These are phyloP conservation scores for Bruguiera hainesii DNA, from an alignment of 441 rosid species.

Conservation along the genomic window DNA sequence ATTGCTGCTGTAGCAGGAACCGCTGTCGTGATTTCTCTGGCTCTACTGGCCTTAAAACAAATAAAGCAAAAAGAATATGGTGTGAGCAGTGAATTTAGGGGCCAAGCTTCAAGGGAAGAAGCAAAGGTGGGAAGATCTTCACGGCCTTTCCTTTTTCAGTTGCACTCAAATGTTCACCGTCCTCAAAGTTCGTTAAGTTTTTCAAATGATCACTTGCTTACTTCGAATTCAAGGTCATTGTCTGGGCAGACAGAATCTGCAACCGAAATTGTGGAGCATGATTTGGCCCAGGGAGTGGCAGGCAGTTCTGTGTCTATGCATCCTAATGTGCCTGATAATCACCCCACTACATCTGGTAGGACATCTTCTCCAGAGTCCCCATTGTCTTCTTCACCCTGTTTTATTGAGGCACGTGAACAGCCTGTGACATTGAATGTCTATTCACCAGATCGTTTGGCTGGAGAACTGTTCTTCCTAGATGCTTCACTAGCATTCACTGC, in stretches of 20 bases:
- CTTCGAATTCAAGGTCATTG: slow-evolving; percentile 72
- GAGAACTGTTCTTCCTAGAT: slow-evolving; percentile 81
- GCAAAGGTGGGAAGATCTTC: slow-evolving; percentile 56
- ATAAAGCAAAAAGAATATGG: slow-evolving; percentile 60
- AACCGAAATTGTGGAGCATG: slow-evolving; percentile 64
- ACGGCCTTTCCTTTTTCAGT: slow-evolving; percentile 63
- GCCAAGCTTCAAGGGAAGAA: slow-evolving; percentile 44
- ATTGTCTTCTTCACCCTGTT: slow-evolving; percentile 70
- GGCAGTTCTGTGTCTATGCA: slow-evolving; percentile 37
- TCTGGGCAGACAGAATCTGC: slow-evolving; percentile 54
- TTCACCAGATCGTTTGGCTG: slow-evolving; percentile 92
- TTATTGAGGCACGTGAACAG: slow-evolving; percentile 50
- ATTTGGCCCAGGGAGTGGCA: slow-evolving; percentile 29
- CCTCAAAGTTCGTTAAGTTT: slow-evolving; percentile 69
- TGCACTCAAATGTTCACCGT: slow-evolving; percentile 51
- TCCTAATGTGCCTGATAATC: slow-evolving; percentile 57
- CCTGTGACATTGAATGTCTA: slow-evolving; percentile 71
- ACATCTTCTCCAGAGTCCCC: slow-evolving; percentile 81
- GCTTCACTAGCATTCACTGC: slow-evolving; percentile 70
- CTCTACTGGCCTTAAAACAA: slow-evolving; percentile 68
- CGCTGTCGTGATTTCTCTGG: slow-evolving; percentile 57
- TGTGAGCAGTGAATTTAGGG: slow-evolving; percentile 52
- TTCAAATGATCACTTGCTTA: slow-evolving; percentile 86
- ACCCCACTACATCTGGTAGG: slow-evolving; percentile 62
- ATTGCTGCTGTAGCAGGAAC: slow-evolving; percentile 72